These are phyloP conservation scores for Penicillium sp. DNA, from an alignment of 2,329 filamentous ascomycete genomes.

Conservation along the genomic window DNA sequence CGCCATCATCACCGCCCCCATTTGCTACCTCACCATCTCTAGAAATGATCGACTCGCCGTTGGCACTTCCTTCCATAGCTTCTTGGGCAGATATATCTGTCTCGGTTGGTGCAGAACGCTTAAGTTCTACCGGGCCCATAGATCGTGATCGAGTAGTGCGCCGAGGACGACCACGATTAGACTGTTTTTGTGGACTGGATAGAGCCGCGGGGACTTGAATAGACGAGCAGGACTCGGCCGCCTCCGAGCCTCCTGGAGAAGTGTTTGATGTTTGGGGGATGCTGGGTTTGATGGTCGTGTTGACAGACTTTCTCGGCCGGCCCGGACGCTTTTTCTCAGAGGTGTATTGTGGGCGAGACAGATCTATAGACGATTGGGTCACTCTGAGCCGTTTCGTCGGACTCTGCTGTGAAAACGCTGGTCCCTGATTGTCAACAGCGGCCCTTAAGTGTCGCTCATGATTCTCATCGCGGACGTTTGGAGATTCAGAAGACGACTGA, in stretches of 20 bases:
- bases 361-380: conserved; percentile 9
- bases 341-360: conserved; percentile 1
- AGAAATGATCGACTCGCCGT: background rate
- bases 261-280: conserved; percentile 12
- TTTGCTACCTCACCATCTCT: background rate
- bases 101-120: background rate
- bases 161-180: conserved; percentile 10
- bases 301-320: conserved; percentile 31
- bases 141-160: conserved; percentile 16
- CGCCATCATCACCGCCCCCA: background rate
- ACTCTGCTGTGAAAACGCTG: conserved; percentile 16
- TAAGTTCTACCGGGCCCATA: background rate
- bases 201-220: background rate
- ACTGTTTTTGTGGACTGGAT: background rate
- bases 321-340: conserved; percentile 22
- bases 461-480: background rate
- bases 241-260: conserved; percentile 8
- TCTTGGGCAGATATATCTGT: background rate
- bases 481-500: background rate
- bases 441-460: background rate
- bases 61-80: background rate
- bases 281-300: conserved; percentile 14
- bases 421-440: background rate
- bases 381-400: conserved; percentile 34
- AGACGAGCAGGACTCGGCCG: background rate